Base-by-base conservation (phyloP, 2,329 filamentous ascomycete species). In the Colletotrichum gigasporum region DNA sequence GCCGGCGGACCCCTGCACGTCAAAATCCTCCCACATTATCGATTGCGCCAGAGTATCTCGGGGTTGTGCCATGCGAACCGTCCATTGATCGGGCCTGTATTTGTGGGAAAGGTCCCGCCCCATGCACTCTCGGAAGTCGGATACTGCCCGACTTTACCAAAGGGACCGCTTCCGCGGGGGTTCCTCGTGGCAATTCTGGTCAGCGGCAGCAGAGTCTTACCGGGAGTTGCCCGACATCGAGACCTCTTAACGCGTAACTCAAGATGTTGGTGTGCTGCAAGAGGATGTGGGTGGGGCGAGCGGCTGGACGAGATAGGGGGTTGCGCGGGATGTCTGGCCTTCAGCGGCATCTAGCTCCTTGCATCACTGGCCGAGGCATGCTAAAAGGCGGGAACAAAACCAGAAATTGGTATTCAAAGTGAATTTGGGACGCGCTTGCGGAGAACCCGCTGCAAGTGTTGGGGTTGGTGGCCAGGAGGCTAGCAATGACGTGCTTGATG, bases 11-110 rank as follows among this genome's bases (percentile, higher is more conserved):
- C 55, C 41, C 28, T 54, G 55, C n/a, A n/a, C 9, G 10, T 16
- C 4, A 62, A 48, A 48, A 28, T 26, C 32, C 32, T 54, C 39
- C 32, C 34, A 10, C 24, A 22, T 39, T 47, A 60, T 37, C 47
- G 41, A 64, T 64, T 39, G 34, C 61, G 61, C 55, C 32, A 64
- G 61, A 60, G 48, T 7, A 24, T 35, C 61, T 54, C 26, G 30
- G 24, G 18, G 22, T 64, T 64, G 41, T 61, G 61, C 61, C 61
- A 64, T 64, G 42, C 20, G 16, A 28, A 20, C 11, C 28, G 10
- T 11, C 42, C 41, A 42, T 47, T 22, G 30, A 16, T 7, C 14
- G 34, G 35, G 24, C 48, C 44, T 10, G 12, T 12, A 41, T 42
- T 48, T 64, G 48, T 37, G 55, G 55, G 20, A 28, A 24, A 16